Percentiles rank a stretch among this genome's conserved stretches.
These are phyloP conservation scores for Raddia distichophylla DNA, from an alignment of 176 grass and related monocot species.

Conservation along the genomic window DNA sequence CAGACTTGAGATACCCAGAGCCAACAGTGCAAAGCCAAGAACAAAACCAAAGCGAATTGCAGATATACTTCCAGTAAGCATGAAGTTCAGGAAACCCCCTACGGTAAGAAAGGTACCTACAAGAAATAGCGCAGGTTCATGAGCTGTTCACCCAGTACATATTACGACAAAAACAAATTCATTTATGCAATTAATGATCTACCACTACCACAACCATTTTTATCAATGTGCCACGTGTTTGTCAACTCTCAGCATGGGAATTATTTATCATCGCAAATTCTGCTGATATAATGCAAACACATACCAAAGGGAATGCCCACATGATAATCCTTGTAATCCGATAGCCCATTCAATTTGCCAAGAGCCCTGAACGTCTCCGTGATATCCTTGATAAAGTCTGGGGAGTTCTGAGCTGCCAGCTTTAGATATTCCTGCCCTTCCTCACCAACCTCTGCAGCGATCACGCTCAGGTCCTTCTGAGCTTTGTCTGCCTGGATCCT, in stretches of 20 bases:
- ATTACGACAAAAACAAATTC: slow-evolving; percentile 5
- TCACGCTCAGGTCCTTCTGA: slow-evolving; percentile 62
- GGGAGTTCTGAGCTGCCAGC: slow-evolving; percentile 73
- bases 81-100: slow-evolving; percentile 82
- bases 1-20: slow-evolving; percentile 74
- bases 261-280: slow-evolving; percentile 1
- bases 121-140: slow-evolving; percentile 25
- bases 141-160: slow-evolving; percentile 2
- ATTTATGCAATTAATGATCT: not conserved
- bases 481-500: slow-evolving; percentile 86
- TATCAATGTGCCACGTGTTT: not conserved
- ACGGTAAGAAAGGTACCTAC: slow-evolving; percentile 80
- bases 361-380: slow-evolving; percentile 52
- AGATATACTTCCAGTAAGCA: slow-evolving; percentile 84
- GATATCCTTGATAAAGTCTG: slow-evolving; percentile 78
- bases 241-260: not conserved
- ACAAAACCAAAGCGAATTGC: slow-evolving; percentile 89
- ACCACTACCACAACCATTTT: slow-evolving; percentile 4
- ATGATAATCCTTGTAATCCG: slow-evolving; percentile 79
- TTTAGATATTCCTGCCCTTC: slow-evolving; percentile 84
- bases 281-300: slow-evolving; percentile 12
- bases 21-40: slow-evolving; percentile 78
- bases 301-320: slow-evolving; percentile 89
- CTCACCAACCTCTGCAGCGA: slow-evolving; percentile 62
- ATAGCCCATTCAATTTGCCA: slow-evolving; percentile 55